A percentile compares a stretch with the other conserved stretches of the same genome.
phyloP scores from a whole-genome alignment of 768 basidiomycete species.

The Hypholoma fasciculare region DNA sequence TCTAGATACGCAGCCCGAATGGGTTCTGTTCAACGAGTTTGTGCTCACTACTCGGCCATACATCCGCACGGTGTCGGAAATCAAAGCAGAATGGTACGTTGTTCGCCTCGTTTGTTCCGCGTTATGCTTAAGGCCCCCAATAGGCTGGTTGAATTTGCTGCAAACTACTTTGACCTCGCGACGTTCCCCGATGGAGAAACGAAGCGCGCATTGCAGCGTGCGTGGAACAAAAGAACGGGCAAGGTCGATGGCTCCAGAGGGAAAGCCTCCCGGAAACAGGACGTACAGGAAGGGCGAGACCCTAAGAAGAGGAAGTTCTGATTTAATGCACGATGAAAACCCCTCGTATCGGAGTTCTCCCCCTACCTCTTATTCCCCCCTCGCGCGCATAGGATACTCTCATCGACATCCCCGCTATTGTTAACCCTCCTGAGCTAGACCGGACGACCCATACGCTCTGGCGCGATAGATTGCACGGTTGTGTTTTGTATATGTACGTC shows the following conservation, averaged over 20 bases:
- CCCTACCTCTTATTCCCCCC: neutral
- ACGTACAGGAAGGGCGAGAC: conserved; percentile 7
- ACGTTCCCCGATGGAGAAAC: conserved; percentile 71
- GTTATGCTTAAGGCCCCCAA: conserved; percentile 5
- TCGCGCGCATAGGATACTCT: neutral
- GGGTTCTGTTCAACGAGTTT: conserved; percentile 95
- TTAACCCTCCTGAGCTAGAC: neutral
- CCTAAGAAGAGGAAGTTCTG: conserved; percentile 5
- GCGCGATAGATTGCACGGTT: neutral
- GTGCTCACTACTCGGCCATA: conserved; percentile 87
- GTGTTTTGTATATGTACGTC: conserved; percentile 5
- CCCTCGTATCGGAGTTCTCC: neutral
- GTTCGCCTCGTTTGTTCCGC: neutral
- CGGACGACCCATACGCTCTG: no score
- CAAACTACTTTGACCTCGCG: conserved; percentile 67
- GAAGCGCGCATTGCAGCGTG: conserved; percentile 60
- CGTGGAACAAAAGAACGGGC: conserved; percentile 52
- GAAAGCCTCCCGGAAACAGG: conserved; percentile 10
- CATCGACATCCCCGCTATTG: neutral
- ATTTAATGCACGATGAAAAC: conserved; percentile 5
- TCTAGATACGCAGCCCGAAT: conserved; percentile 84
- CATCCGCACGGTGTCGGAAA: conserved; percentile 89
- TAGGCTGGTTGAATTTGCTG: conserved; percentile 41
- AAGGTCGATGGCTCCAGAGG: conserved; percentile 30
- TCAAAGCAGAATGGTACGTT: conserved; percentile 79